Evolutionary conservation across 2,329 filamentous ascomycete species (phyloP).

Genomic region (Zasmidium cellare): DNA sequence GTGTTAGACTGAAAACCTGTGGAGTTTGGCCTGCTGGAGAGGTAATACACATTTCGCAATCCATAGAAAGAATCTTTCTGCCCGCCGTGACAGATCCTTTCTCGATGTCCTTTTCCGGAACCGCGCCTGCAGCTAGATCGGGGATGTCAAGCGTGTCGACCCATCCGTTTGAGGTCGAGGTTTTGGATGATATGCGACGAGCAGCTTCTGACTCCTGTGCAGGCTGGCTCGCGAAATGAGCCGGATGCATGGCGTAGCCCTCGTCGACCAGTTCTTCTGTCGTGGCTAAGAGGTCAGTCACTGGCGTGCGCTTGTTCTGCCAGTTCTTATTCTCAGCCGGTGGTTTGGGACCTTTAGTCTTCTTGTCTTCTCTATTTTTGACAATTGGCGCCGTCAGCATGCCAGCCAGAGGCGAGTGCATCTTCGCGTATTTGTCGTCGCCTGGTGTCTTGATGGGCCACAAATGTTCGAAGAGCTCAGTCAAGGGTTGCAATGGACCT

Average conservation of each 20-base stretch:
- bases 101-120: conserved; percentile 71
- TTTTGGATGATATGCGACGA: conserved; percentile 42
- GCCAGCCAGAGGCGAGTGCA: conserved; percentile 84
- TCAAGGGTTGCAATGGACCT: conserved; percentile 59
- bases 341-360: conserved; percentile 59
- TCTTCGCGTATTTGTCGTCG: conserved; percentile 74
- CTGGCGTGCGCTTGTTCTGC: conserved; percentile 74
- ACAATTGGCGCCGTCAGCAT: conserved; percentile 76
- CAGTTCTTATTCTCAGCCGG: conserved; percentile 65
- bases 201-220: conserved; percentile 41
- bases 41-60: conserved; percentile 97
- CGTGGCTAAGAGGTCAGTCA: conserved; percentile 75
- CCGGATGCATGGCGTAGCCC: conserved; percentile 81
- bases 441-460: conserved; percentile 90
- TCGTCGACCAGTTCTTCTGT: conserved; percentile 76
- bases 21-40: conserved; percentile 51
- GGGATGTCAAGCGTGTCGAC: conserved; percentile 70
- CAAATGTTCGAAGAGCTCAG: conserved; percentile 80
- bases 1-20: conserved; percentile 77
- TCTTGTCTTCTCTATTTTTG: conserved; percentile 68
- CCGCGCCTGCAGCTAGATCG: conserved; percentile 64
- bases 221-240: conserved; percentile 53
- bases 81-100: conserved; percentile 82
- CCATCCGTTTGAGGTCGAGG: conserved; percentile 68
- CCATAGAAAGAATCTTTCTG: conserved; percentile 74